Conservation (phyloP, 345 rosid species). For the Eucalyptus guilfoylei region DNA sequence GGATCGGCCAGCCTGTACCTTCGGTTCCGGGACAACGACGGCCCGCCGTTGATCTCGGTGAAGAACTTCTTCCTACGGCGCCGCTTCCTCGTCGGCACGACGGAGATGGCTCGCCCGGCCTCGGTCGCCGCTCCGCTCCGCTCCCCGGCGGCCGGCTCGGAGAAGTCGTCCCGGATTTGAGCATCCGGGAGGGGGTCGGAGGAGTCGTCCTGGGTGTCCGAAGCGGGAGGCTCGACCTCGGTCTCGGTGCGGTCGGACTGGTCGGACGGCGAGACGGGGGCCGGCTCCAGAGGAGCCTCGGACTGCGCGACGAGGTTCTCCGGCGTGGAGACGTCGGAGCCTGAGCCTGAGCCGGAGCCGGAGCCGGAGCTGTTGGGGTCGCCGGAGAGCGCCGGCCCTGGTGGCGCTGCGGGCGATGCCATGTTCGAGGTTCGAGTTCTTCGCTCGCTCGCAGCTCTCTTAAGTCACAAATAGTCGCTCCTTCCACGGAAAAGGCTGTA, state of each 20-base stretch:
- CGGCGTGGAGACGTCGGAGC: conserved; percentile 43
- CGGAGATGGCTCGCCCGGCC: conserved; percentile 24
- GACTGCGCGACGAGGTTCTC: conserved; percentile 24
- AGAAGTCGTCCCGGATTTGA: conserved; percentile 66
- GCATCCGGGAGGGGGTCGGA: conserved; percentile 39
- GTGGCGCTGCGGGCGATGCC: not conserved
- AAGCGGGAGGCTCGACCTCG: conserved; percentile 20
- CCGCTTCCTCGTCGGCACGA: conserved; percentile 45
- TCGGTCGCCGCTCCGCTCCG: conserved; percentile 27
- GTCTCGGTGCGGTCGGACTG: conserved; percentile 17
- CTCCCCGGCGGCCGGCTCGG: conserved; percentile 45
- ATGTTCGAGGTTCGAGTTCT: not conserved
- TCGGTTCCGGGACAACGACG: conserved; percentile 50
- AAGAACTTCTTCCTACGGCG: conserved; percentile 85
- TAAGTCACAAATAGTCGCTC: not conserved
- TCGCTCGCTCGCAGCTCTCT: not conserved
- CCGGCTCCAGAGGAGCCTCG: not conserved
- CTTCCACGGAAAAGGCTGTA: not conserved
- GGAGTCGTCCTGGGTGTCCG: conserved; percentile 12
- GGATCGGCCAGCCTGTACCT: conserved; percentile 35
- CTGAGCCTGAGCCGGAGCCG: not conserved
- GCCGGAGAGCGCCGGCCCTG: conserved; percentile 16
- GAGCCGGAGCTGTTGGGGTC: conserved; percentile 17
- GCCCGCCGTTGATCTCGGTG: conserved; percentile 69
- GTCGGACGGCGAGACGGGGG: conserved; percentile 21